Base-by-base conservation (phyloP, 2,329 filamentous ascomycete genomes). In the Colletotrichum tanaceti region DNA sequence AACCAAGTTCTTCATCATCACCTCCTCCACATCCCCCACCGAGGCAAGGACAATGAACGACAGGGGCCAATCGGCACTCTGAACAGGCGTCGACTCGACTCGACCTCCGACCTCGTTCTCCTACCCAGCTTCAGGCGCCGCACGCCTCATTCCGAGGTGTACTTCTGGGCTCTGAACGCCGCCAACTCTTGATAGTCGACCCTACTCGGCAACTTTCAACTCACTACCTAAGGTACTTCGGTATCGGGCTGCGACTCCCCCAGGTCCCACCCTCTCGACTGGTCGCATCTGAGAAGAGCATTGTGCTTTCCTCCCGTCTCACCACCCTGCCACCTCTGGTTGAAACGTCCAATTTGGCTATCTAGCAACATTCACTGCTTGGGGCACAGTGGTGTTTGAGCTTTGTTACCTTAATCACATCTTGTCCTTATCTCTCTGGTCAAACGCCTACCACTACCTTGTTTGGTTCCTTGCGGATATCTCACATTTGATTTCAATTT, bases 21-120 rank as follows among this genome's bases (percentile, higher is more conserved):
- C 32, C 44, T 46, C 57, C 28, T 53, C 50, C 46, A 32, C 18
- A 58, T 52, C 24, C 43, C 61, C 43, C 43, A 32, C 47, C 47
- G 32, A 69, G 55, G 55, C 49, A 52, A 43, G 35, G 24, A 61
- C 55, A 46, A 58, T 64, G 62, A 35, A 58, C 58, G 62, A 35
- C 22, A 66, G 65, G 66, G 62, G 28, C 49, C 43, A 39, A 44
- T 22, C 32, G 41, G 20, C 50, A 44, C 52, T 60, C 44, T 69
- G 63, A 69, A 32, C 38, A 41, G 52, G 57, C 44, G 62, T 66
- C 66, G 50, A 52, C 54, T 61, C 44, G 66, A 69, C 63, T 69
- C 62, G 62, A 53, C 41, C n/a, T 65, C 44, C 54, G 61, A 47
- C 55, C 47, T 58, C 49, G 20, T 66, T 57, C 50, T 20, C 9